These are phyloP conservation scores for Stereocaulon alpinum DNA, from an alignment of 495 filamentous ascomycete genomes.

Conservation along the genomic window DNA sequence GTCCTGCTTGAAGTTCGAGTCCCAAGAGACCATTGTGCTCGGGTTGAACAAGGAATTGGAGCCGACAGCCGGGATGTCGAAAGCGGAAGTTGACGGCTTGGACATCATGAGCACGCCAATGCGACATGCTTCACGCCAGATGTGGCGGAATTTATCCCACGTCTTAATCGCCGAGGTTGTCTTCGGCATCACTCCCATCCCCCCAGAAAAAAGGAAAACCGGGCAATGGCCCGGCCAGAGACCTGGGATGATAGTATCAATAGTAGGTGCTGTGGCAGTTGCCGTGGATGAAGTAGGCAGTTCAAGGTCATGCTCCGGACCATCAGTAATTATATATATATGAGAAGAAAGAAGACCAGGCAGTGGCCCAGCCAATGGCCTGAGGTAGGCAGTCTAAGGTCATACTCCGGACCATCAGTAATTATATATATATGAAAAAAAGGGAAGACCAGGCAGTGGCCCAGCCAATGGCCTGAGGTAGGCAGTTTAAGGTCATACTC, in stretches of 20 bases:
- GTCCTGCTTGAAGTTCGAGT: conserved; percentile 9
- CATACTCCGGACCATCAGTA: too few relatives aligned
- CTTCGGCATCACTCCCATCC: not conserved
- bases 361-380: too few relatives aligned
- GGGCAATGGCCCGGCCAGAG: not conserved
- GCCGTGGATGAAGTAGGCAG: not conserved
- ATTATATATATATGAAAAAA: too few relatives aligned
- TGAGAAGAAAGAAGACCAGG: too few relatives aligned
- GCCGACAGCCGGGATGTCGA: conserved; percentile 23
- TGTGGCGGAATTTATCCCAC: not conserved
- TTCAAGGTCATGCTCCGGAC: too few relatives aligned
- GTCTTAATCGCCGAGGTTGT: not conserved
- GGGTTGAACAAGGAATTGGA: conserved; percentile 25
- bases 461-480: too few relatives aligned
- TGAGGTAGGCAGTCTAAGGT: too few relatives aligned
- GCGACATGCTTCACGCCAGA: conserved; percentile 23
- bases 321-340: too few relatives aligned
- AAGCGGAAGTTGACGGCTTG: conserved; percentile 18
- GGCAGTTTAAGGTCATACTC: too few relatives aligned
- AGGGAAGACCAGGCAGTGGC: too few relatives aligned
- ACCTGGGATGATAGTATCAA: not conserved
- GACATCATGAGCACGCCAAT: conserved; percentile 25
- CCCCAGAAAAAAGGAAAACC: not conserved
- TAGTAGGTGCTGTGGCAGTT: not conserved
- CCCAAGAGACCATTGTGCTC: conserved; percentile 23